Conservation (phyloP, 2,329 filamentous ascomycete species). For the Teratosphaeriaceae sp. region DNA sequence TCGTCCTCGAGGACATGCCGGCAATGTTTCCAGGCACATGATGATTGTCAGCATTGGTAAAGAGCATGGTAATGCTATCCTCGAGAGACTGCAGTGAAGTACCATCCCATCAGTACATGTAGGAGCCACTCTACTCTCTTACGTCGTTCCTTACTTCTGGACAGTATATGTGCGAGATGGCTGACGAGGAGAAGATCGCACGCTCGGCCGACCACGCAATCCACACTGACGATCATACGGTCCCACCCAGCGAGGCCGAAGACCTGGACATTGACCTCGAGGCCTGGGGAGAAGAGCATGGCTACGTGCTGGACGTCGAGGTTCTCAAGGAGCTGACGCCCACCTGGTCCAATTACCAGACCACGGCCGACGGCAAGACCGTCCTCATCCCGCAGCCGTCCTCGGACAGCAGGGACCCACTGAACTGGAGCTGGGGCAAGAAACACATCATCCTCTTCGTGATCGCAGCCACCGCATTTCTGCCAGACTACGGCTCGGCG, state of each 20-base stretch:
- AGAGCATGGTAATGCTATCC: too few relatives aligned
- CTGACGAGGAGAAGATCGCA: slow-evolving; percentile 3
- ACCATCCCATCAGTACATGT: too few relatives aligned
- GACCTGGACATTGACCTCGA: slow-evolving; percentile 17
- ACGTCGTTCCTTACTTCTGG: too few relatives aligned
- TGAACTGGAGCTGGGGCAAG: slow-evolving; percentile 25
- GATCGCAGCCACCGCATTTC: slow-evolving; percentile 25
- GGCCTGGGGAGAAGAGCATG: slow-evolving; percentile 19
- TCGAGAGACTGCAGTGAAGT: too few relatives aligned
- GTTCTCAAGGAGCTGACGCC: slow-evolving; percentile 16
- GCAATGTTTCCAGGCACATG: too few relatives aligned
- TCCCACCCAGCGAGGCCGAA: background rate
- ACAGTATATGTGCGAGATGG: too few relatives aligned
- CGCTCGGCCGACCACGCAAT: background rate
- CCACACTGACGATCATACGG: background rate
- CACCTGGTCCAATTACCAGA: slow-evolving; percentile 25
- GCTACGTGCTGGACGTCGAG: slow-evolving; percentile 10
- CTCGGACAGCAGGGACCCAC: slow-evolving; percentile 12
- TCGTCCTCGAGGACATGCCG: too few relatives aligned
- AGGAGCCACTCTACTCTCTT: too few relatives aligned
- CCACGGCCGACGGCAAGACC: slow-evolving; percentile 9
- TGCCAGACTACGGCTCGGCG: slow-evolving; percentile 30
- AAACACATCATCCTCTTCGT: slow-evolving; percentile 35
- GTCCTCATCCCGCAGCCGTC: slow-evolving; percentile 16
- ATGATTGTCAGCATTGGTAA: too few relatives aligned